phyloP scores from a whole-genome alignment of 2,329 filamentous ascomycete genomes.

The Pseudophaeomoniella oleicola region DNA sequence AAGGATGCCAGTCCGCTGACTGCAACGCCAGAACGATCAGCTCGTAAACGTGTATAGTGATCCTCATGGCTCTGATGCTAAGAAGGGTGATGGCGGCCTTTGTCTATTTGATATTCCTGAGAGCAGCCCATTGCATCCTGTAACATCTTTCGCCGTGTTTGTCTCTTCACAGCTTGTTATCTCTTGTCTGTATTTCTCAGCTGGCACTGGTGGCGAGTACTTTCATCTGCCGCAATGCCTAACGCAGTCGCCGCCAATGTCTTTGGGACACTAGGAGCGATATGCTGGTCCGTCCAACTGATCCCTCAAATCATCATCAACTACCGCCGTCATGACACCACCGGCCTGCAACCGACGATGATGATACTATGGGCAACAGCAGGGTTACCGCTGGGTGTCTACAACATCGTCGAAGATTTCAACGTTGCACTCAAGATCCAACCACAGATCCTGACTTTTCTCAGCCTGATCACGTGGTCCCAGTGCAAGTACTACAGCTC shows the following conservation, averaged over 20 bases:
- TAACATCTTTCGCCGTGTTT: too few species aligned
- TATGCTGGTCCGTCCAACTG: conserved; percentile 55
- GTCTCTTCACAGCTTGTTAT: too few species aligned
- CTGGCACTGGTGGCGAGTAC: too few species aligned
- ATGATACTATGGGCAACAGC: conserved; percentile 59
- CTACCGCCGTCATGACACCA: conserved; percentile 49
- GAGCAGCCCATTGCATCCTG: too few species aligned
- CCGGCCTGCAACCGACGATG: conserved; percentile 52
- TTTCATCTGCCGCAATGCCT: too few species aligned
- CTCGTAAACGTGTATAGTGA: too few species aligned
- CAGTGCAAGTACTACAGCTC: conserved; percentile 44
- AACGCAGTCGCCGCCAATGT: conserved; percentile 39
- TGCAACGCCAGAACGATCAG: too few species aligned
- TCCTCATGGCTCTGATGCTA: too few species aligned
- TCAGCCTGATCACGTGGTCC: conserved; percentile 39
- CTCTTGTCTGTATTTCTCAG: too few species aligned
- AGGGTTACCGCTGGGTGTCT: conserved; percentile 51
- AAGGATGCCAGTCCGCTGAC: too few species aligned
- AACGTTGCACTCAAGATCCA: conserved; percentile 40
- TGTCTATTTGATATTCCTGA: too few species aligned
- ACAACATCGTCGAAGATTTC: conserved; percentile 40
- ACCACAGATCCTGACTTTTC: conserved; percentile 38
- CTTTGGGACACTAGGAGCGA: conserved; percentile 44
- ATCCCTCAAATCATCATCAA: conserved; percentile 58
- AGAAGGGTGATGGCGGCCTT: too few species aligned